Evolutionary conservation across 805 yeast genomes (phyloP).

Genomic region (Ogataea angusta): DNA sequence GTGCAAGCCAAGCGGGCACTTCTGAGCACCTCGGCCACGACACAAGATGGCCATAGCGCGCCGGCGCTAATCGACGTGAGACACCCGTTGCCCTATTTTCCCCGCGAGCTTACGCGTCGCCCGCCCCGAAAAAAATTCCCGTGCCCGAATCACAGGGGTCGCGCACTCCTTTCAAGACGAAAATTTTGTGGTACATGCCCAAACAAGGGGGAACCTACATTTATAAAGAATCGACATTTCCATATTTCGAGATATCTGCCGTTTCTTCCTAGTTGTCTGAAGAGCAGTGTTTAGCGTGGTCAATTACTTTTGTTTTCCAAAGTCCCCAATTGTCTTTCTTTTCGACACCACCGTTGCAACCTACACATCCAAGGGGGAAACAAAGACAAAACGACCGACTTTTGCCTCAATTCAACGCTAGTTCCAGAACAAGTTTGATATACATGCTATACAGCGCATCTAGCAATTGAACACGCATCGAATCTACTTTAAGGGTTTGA

Average conservation of each 20-base stretch:
- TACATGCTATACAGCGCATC: conserved; percentile 11
- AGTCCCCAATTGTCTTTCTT: conserved; percentile 1
- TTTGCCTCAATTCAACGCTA: not conserved
- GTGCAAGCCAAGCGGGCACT: not conserved
- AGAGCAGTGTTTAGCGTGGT: conserved; percentile 7
- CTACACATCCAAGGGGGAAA: conserved; percentile 6
- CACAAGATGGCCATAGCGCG: not conserved
- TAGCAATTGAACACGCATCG: conserved; percentile 2
- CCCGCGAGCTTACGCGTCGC: conserved; percentile 6
- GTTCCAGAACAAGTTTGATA: conserved; percentile 4
- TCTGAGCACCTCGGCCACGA: not conserved
- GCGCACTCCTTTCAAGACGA: conserved; percentile 12
- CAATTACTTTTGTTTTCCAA: not conserved
- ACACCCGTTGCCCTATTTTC: not conserved
- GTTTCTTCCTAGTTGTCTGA: conserved; percentile 3
- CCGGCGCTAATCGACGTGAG: too few relatives aligned
- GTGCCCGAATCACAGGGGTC: conserved; percentile 8
- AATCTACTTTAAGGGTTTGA: conserved; percentile 1
- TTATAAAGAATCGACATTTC: conserved; percentile 11
- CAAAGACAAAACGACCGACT: conserved; percentile 2
- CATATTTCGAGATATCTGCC: conserved; percentile 6
- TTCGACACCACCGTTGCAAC: not conserved
- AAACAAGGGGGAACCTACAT: conserved; percentile 10
- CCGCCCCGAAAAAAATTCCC: conserved; percentile 5
- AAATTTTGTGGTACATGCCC: conserved; percentile 9